These are phyloP conservation scores for Gossypium schwendimanii DNA, from an alignment of 441 rosid species.

Conservation along the genomic window DNA sequence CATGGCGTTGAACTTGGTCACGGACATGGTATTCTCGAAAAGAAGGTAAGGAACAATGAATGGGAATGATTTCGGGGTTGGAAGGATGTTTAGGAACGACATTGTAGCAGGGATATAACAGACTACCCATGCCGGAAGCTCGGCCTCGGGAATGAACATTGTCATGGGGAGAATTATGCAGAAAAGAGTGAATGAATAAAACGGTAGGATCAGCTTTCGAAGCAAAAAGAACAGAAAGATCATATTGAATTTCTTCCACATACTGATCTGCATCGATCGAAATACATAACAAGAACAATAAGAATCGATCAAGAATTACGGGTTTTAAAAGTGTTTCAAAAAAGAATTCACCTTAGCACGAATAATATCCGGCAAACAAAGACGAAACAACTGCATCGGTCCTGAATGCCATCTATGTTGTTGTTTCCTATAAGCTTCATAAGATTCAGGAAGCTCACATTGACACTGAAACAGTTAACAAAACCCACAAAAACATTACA, in stretches of 20 bases:
- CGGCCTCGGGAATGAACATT: constrained; percentile 88
- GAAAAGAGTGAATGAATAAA: constrained; percentile 91
- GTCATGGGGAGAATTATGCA: constrained; percentile 94
- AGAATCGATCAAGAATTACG: not conserved
- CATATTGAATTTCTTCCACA: constrained; percentile 77
- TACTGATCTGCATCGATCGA: constrained; percentile 55
- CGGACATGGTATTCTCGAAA: constrained; percentile 95
- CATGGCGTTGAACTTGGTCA: constrained; percentile 95
- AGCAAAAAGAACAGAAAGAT: constrained; percentile 86
- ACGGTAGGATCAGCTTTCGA: constrained; percentile 78
- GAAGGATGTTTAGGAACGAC: constrained; percentile 92
- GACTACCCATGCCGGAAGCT: constrained; percentile 93
- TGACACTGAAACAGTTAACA: constrained; percentile 51
- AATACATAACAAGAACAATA: not conserved
- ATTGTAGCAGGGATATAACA: constrained; percentile 93
- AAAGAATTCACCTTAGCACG: constrained; percentile 48
- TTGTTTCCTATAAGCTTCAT: constrained; percentile 90
- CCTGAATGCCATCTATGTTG: constrained; percentile 98
- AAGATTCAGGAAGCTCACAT: constrained; percentile 91
- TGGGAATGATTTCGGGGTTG: constrained; percentile 82
- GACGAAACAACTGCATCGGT: constrained; percentile 92
- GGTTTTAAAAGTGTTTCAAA: not conserved
- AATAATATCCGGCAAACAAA: constrained; percentile 65
- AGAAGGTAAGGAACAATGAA: constrained; percentile 94
- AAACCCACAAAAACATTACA: not conserved